These are phyloP conservation scores for Asterochloris erici DNA, from an alignment of 139 green algal genomes.

Conservation along the genomic window DNA sequence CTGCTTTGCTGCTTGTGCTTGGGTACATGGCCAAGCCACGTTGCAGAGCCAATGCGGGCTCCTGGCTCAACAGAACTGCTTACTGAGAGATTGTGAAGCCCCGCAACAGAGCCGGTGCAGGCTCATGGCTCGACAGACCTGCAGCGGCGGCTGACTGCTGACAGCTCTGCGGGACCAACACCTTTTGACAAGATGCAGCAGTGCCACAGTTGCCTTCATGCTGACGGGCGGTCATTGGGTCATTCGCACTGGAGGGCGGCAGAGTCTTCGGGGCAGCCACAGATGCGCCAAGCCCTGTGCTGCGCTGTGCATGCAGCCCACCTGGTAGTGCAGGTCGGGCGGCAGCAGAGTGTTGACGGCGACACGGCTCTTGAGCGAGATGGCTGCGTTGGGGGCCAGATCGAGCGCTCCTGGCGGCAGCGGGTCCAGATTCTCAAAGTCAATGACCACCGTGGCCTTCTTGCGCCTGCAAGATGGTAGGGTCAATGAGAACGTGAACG, in stretches of 20 bases:
- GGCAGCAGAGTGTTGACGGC: constrained; percentile 61
- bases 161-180: too few species aligned
- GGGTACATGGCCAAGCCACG: too few species aligned
- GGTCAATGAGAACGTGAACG: too few species aligned
- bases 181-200: too few species aligned
- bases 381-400: constrained; percentile 7
- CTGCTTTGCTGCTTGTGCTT: too few species aligned
- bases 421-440: constrained; percentile 64
- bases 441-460: constrained; percentile 34
- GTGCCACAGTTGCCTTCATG: too few species aligned
- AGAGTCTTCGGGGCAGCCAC: neutral
- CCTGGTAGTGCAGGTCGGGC: constrained; percentile 69
- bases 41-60: too few species aligned
- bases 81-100: too few species aligned
- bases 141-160: too few species aligned
- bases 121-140: too few species aligned
- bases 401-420: constrained; percentile 26
- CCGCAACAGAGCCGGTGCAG: too few species aligned
- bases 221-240: neutral
- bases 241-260: neutral
- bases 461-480: constrained; percentile 6
- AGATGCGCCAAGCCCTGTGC: neutral
- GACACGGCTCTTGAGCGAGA: constrained; percentile 14
- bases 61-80: too few species aligned
- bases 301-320: neutral